Evolutionary conservation across 805 yeast genomes (phyloP).

Genomic region (Ogataea angusta): DNA sequence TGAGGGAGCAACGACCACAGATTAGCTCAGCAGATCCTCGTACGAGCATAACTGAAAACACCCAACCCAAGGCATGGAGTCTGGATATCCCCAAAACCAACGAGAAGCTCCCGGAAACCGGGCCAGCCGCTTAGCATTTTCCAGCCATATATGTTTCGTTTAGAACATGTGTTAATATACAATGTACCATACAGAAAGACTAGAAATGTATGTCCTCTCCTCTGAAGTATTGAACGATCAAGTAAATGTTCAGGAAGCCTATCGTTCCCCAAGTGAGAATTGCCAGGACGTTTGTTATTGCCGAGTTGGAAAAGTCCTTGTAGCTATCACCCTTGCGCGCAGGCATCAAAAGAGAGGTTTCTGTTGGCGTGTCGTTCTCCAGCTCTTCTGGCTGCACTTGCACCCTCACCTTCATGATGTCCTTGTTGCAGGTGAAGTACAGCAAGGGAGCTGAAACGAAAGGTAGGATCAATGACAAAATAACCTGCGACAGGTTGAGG

Average conservation of each 20-base stretch:
- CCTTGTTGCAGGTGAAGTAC: conserved; percentile 69
- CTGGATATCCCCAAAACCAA: too few relatives aligned
- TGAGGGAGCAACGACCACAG: conserved; percentile 5
- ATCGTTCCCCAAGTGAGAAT: conserved; percentile 67
- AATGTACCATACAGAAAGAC: not conserved
- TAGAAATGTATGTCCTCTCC: conserved; percentile 37
- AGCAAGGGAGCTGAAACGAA: conserved; percentile 82
- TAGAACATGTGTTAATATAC: not conserved
- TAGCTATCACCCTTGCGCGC: conserved; percentile 23
- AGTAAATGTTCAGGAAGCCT: conserved; percentile 64
- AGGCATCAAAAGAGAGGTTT: conserved; percentile 5
- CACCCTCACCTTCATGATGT: conserved; percentile 61
- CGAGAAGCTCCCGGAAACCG: too few relatives aligned
- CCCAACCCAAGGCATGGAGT: too few relatives aligned
- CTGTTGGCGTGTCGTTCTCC: not conserved
- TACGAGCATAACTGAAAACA: too few relatives aligned
- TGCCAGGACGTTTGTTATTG: conserved; percentile 52
- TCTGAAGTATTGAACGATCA: conserved; percentile 30
- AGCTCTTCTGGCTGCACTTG: conserved; percentile 8
- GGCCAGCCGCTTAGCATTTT: too few relatives aligned
- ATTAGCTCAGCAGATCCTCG: too few relatives aligned
- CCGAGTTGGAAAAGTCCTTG: conserved; percentile 60
- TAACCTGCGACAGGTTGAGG: conserved; percentile 82
- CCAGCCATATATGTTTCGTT: too few relatives aligned
- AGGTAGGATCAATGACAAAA: conserved; percentile 77